Evolutionary conservation across 164 flowering plant species (phyloP), one percentile per base, ranked within the genome.

Genomic region (Santalum album): DNA sequence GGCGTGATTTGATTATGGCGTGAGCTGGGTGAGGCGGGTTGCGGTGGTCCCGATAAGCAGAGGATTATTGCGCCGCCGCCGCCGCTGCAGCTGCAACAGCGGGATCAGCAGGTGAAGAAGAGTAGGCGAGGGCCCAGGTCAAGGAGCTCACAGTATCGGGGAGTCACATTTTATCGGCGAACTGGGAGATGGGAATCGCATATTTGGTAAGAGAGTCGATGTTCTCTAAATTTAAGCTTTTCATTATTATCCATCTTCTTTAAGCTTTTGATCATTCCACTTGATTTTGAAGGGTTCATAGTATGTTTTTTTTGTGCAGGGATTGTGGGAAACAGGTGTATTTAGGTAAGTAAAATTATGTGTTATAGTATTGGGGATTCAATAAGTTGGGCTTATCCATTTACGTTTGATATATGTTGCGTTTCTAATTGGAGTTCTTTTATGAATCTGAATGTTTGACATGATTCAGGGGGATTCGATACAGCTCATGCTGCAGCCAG

Each of bases 141-240:
- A 1, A 63, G 95, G 54, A 90, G 96, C 69, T 87, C 96, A 1
- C 91, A 90, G 73, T 90, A 86, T 57, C 61, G 96, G 19, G 98
- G 98, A 14, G 98, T 90, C 26, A 87, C 98, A 15, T 90, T 90
- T 60, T 90, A 90, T 59, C 67, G 98, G 52, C 60, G 97, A 67
- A 87, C 97, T 15, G 91, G 97, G 15, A 61, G 97, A 58, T 89
- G 97, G 95, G 97, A 90, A 60, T 90, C 97, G 1, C 97, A 90
- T 63, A 90, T 90, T 29, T 90, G 97, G 97, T 87, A n/a, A n/a
- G n/a, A n/a, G n/a, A n/a, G n/a, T n/a, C n/a, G n/a, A n/a, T n/a
- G n/a, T n/a, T n/a, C n/a, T n/a, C n/a, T n/a, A n/a, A n/a, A n/a
- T n/a, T n/a, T n/a, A n/a, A n/a, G n/a, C n/a, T 15, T 7, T 42